These are phyloP conservation scores for Hibiscus mutabilis DNA, from an alignment of 345 rosid species.

Conservation along the genomic window DNA sequence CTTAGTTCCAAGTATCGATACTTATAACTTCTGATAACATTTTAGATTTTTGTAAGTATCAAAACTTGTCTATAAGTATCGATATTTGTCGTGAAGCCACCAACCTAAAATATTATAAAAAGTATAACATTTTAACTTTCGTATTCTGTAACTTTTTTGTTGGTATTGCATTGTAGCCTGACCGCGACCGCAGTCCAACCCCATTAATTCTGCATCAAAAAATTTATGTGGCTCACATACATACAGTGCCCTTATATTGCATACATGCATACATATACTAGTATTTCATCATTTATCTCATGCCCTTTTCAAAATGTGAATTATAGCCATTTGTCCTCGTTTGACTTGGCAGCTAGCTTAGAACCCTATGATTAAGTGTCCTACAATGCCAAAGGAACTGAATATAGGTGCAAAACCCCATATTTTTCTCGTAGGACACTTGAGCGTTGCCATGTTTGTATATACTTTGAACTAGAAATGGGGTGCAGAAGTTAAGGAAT, in stretches of 20 bases:
- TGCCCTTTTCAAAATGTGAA: background rate
- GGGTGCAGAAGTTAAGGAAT: constrained; percentile 9
- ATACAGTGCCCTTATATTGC: background rate
- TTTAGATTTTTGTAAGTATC: too few species aligned
- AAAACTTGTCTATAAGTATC: too few species aligned
- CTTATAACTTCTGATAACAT: too few species aligned
- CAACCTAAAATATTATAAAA: too few species aligned
- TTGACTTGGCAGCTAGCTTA: background rate
- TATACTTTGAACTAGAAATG: constrained; percentile 14
- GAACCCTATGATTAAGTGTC: constrained; percentile 2
- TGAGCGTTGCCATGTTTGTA: background rate
- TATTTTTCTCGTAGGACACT: background rate
- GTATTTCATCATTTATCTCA: background rate
- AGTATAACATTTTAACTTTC: too few species aligned
- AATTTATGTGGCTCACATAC: constrained; percentile 8
- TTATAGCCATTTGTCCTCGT: background rate
- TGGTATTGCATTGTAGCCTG: too few species aligned
- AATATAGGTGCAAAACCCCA: background rate
- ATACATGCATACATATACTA: background rate
- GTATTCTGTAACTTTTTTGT: too few species aligned
- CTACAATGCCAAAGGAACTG: constrained; percentile 3
- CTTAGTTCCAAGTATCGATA: too few species aligned
- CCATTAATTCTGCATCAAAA: too few species aligned
- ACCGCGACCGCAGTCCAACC: too few species aligned
- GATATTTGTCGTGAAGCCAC: too few species aligned